These are phyloP conservation scores for Durotheca rogersii DNA, from an alignment of 495 filamentous ascomycete species.

Conservation along the genomic window DNA sequence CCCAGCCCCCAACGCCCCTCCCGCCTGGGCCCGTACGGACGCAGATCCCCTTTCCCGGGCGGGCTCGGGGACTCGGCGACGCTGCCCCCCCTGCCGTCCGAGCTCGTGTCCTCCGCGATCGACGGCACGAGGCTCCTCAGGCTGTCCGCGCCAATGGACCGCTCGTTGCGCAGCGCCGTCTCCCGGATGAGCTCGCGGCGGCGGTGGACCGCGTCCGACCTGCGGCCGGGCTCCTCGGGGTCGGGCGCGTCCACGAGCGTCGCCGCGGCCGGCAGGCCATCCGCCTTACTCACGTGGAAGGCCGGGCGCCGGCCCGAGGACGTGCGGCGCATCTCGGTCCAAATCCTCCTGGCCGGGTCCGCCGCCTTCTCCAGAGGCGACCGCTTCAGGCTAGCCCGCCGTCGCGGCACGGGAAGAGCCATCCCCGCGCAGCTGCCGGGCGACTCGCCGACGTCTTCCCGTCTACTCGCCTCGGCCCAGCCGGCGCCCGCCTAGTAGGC, in stretches of 20 bases:
- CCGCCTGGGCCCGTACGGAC: constrained; percentile 5
- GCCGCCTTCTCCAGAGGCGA: constrained; percentile 21
- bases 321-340: constrained; percentile 45
- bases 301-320: constrained; percentile 30
- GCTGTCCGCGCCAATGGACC: constrained; percentile 45
- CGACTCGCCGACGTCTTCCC: constrained; percentile 6
- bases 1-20: constrained; percentile 33
- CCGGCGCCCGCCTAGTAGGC: not conserved
- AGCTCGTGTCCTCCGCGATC: constrained; percentile 20
- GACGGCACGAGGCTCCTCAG: constrained; percentile 47
- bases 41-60: not conserved
- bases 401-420: constrained; percentile 35
- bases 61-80: constrained; percentile 5
- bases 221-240: constrained; percentile 7
- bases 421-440: constrained; percentile 10
- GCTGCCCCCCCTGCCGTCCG: constrained; percentile 25
- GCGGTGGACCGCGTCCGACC: constrained; percentile 17
- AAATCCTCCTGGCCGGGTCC: constrained; percentile 50
- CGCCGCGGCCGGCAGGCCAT: constrained; percentile 20
- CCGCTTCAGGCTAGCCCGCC: constrained; percentile 35
- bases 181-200: constrained; percentile 39
- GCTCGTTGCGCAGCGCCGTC: constrained; percentile 43
- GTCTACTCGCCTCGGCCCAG: not conserved
- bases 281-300: constrained; percentile 23
- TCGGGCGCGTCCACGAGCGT: constrained; percentile 18